A percentile compares a stretch with the other conserved stretches of the same genome.
These are phyloP conservation scores for Podaxis sp. DNA, from an alignment of 768 basidiomycete species.

Conservation along the genomic window DNA sequence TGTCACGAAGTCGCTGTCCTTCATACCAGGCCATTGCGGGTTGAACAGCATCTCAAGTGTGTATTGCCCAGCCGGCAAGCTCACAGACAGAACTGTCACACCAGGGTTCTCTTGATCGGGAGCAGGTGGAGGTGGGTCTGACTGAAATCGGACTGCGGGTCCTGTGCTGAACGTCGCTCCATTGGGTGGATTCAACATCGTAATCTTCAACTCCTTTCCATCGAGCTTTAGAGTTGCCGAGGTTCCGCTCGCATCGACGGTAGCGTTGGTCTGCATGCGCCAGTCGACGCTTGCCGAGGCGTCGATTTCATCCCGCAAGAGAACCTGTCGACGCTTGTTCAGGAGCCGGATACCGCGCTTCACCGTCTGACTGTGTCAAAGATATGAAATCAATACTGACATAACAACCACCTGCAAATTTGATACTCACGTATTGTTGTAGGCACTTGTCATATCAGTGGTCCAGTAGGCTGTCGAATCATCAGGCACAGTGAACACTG, in stretches of 20 bases:
- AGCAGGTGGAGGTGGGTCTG: conserved; percentile 58
- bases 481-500: conserved; percentile 56
- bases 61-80: conserved; percentile 64
- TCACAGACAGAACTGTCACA: conserved; percentile 77
- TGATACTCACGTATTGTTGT: conserved; percentile 59
- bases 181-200: conserved; percentile 61
- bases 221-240: conserved; percentile 75
- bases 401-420: not conserved
- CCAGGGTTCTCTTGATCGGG: conserved; percentile 73
- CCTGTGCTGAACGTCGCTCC: conserved; percentile 62
- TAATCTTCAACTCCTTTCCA: conserved; percentile 59
- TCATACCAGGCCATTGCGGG: conserved; percentile 85
- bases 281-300: conserved; percentile 62
- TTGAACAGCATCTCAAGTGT: conserved; percentile 84
- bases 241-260: conserved; percentile 44
- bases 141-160: conserved; percentile 47
- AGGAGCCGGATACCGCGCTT: conserved; percentile 82
- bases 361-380: conserved; percentile 50
- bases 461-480: conserved; percentile 79
- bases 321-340: conserved; percentile 82
- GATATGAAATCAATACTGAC: conserved; percentile 13
- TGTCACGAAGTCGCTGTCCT: conserved; percentile 52
- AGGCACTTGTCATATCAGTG: conserved; percentile 75
- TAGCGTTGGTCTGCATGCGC: conserved; percentile 97
- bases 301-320: conserved; percentile 89